Base-by-base conservation (phyloP, 1,284 basidiomycete genomes). In the Trametes versicolor region DNA sequence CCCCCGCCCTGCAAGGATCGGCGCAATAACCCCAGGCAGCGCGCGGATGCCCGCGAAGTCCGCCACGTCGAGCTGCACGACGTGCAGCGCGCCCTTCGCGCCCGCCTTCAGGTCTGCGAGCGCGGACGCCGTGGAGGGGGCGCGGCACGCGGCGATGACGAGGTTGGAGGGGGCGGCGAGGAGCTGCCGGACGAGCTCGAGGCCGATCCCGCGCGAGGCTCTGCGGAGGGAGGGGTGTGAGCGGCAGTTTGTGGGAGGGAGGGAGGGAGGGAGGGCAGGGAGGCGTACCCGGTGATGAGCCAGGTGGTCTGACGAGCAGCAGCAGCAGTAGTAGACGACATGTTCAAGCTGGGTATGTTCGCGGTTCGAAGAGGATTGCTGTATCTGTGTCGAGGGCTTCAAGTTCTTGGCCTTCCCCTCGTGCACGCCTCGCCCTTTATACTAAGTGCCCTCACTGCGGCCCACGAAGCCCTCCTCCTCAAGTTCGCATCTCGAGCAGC, bases 111-210 rank as follows among this genome's bases (percentile, higher is more conserved):
- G 67, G 0, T 59, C 66, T 2, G 71, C 49, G 10, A 80, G 73
- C 0, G 58, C 65, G 2, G 64, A 51, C 12, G 79, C 75, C 21
- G 63, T 67, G 5, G 72, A 69, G 15, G 76, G 79, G 17, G 65
- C 71, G 41, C 78, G 72, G 64, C 78, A 80, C 1, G 79, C 75
- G 4, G 79, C 80, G 58, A 81, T 73, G 32, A 82, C 76, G 62
- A 72, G 65, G 67, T 81, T 79, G 7, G 60, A 47, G 4, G 76
- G 69, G 13, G 73, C 68, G 13, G 65, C 52, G 17, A 77, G 61
- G 25, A 82, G 74, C 60, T 81, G 79, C n/a, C 72, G 70, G 12
- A 76, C 73, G 32, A 77, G 69, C 64, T 80, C 80, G n/a, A 81
- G 68, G 7, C 80, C 80, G 43, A 82, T 78, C 12, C 80, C 80